phyloP scores from a whole-genome alignment of 768 basidiomycete genomes.

The Tylopilus plumbeoviolaceoides region DNA sequence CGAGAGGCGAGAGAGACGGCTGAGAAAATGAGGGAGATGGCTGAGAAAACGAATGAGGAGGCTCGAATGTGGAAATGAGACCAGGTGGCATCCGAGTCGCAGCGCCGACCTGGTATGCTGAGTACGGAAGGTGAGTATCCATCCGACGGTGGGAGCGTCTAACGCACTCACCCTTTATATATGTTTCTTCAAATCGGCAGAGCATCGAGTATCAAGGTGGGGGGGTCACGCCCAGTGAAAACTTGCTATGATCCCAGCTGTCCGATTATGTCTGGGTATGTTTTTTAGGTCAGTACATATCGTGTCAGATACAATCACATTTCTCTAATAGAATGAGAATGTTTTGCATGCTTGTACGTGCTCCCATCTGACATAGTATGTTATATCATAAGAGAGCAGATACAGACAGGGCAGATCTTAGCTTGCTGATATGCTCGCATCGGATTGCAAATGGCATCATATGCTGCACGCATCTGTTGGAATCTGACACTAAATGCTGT shows the following conservation, averaged over 20 bases:
- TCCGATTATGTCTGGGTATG: background rate
- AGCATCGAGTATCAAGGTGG: no score
- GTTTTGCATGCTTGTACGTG: background rate
- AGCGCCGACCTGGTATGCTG: no score
- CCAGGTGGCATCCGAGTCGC: no score
- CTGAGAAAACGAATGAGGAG: no score
- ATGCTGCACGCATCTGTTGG: background rate
- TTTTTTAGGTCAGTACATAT: background rate
- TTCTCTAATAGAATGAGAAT: background rate
- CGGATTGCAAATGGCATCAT: background rate
- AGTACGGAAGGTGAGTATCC: no score
- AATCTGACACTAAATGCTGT: background rate
- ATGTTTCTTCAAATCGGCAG: no score
- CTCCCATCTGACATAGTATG: background rate
- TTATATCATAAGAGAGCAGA: background rate
- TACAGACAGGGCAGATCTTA: background rate
- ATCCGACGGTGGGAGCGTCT: no score
- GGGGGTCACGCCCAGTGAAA: constrained; percentile 1
- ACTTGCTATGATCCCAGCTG: background rate
- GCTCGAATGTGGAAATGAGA: no score
- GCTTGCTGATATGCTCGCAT: background rate
- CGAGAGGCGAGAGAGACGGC: no score
- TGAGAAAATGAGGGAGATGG: no score
- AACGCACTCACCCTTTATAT: no score
- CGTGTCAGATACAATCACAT: background rate